Base-by-base conservation (phyloP, 148 eudicot species). In the Dianthus caryophyllus region DNA sequence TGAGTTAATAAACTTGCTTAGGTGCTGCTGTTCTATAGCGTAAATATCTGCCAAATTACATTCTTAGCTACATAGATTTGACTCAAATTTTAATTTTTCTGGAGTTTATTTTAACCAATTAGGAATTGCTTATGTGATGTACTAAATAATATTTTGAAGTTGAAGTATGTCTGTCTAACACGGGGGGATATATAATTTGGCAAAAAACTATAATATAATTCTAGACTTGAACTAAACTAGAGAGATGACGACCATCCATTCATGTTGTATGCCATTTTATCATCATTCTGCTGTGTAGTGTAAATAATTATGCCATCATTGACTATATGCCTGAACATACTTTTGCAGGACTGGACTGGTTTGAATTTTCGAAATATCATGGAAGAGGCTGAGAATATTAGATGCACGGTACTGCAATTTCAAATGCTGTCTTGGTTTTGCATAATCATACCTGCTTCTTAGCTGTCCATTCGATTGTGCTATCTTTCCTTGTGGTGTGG, bases 321-420 rank as follows among this genome's bases (percentile, higher is more conserved):
- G 22, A 30, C 33, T 26, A 0, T 9, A 38, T 31, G 36, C 24
- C 72, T n/a, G 47, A 31, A 56, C 30, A 1, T 65, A 29, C 25
- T 61, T 73, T n/a, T 72, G 75, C 93, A 94, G 99, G 97, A 94
- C 69, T 94, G 99, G 99, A 88, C 86, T 50, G 97, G 99, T 67
- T 80, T 94, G 66, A 76, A 80, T 79, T 94, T 94, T 74, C 82
- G 88, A 76, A 77, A 78, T 76, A 94, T 94, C 70, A 94, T 94
- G 97, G 79, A 74, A n/a, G 99, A 94, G 44, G 99, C 94, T 69
- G 97, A 94, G 82, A 88, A 86, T 81, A 90, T 84, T 62, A 90
- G 84, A 90, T 84, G 85, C 86, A 90, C 93, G 87, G 97, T 90
- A 88, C 72, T 41, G 48, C 30, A 59, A 44, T 76, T 38, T 60